Base-by-base conservation (phyloP, 2,329 filamentous ascomycete species). In the Davidsoniella eucalypti region DNA sequence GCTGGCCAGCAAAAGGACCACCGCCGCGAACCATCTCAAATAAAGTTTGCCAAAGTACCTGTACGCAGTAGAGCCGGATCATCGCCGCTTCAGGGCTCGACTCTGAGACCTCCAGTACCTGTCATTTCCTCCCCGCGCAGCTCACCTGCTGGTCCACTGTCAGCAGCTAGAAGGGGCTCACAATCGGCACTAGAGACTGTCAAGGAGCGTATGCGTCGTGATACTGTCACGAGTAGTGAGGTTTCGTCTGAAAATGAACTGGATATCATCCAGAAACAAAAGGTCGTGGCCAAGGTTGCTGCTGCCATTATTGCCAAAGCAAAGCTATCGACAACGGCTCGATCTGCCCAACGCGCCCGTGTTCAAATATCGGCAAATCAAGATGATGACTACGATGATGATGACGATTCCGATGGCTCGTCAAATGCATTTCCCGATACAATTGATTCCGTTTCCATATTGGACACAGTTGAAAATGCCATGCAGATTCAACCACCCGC, bases 21-120 rank as follows among this genome's bases (percentile, higher is more conserved):
- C 29, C 42, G 48, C 29, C 65, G 83, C 49, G 82, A 84, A 42
- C 82, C 83, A 2, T 86, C 93, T 61, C 86, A 93, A 63, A 94
- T 96, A 62, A 88, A 90, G 61, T 98, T 98, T 64, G 80, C 84
- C 45, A 96, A 96, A 66, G 90, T 95, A 85, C 90, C 92, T 1
- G 75, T 94, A 41, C 78, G 88, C 26, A 80, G 79, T 56, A 80
- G 90, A 51, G 85, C 88, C 23, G 90, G 86, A 9, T 95, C 88
- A 0, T 95, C 90, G 44, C 90, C 90, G 3, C 80, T 84, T 37
- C 80, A 86, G 56, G 76, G 73, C 12, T 80, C 79, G 14, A 77
- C 73, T 53, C 64, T 78, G 23, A 71, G 72, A 42, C 78, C 81
- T 53, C 69, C 72, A 3, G 67, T 67, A 2, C 65, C 64, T n/a